Evolutionary conservation across 768 basidiomycete genomes (phyloP), one percentile per base, ranked within the genome.

Genomic region (Amanita rimosa): DNA sequence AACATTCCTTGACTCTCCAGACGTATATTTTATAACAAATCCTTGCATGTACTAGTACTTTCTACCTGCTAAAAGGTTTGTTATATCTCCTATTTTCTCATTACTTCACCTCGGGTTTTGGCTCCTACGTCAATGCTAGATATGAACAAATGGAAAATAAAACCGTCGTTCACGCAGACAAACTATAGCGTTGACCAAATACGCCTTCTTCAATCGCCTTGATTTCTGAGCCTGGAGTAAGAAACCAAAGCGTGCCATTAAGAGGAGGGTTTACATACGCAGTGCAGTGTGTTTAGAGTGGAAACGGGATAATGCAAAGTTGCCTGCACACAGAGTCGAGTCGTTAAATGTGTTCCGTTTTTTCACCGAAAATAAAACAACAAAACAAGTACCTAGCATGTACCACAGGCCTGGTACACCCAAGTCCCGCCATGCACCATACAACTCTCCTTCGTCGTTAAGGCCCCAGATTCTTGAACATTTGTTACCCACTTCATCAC

Each of bases 241-340:
- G 39, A 38, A 36, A 36, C 11, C 5, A 14, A 31, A n/a, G 11
- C 13, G 13, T 31, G 10, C 11, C 4, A 4, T 31, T n/a, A 16
- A 36, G 19, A 53, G 9, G n/a, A n/a, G 17, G 43, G 17, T 26
- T 4, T 72, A 24, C 81, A 58, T 53, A 83, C 81, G 80, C 35
- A 83, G 65, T 0, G 81, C 80, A 31, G 82, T 38, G 50, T 75
- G 75, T 55, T 74, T 82, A 5, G 81, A 81, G 59, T 78, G 67
- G 67, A 78, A 80, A 6, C 81, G 68, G 41, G 72, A 75, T 48
- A 73, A 46, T 0, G 75, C 75, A 16, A 83, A 57, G 58, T 77
- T 81, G 7, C 77, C 73, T 74, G 50, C 24, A 21, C 42, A n/a
- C n/a, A n/a, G n/a, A n/a, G 6, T 16, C 40, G 7, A 45, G 17